Evolutionary conservation across 768 basidiomycete genomes (phyloP), one percentile per base, ranked within the genome.

Genomic region (Asterophora parasitica): DNA sequence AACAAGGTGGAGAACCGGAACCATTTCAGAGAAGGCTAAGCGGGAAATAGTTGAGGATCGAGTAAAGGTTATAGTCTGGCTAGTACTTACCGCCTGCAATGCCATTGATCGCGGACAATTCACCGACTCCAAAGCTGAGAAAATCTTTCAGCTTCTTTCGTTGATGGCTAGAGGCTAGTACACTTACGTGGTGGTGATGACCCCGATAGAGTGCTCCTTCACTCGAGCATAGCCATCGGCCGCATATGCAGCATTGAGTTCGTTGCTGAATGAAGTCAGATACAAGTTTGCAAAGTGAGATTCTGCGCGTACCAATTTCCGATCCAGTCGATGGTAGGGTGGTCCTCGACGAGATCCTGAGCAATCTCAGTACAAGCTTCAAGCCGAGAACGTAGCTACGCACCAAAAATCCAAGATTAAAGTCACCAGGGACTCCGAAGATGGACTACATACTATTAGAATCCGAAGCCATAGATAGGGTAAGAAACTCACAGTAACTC

Each of bases 191-290:
- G 93, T 95, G 27, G 78, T 65, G 4, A 92, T 65, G 7, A 82
- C 88, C 42, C 88, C 88, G 40, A 91, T 67, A 55, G 79, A 74
- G 39, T 74, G 69, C 42, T 83, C 79, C 55, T 92, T 94, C 44
- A 93, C 82, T 48, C 94, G 79, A 15, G 93, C 90, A 64, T 95
- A 95, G 9, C 93, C 93, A 59, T 94, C 92, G 0, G 90, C 90
- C 12, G 93, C 93, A 64, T 96, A 96, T 0, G 89, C 76, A 0
- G 90, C 87, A 54, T 93, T 90, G 39, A 93, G 73, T 61, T 92
- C 87, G 51, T 91, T 90, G 55, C 88, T 88, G 49, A 0, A 33
- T 12, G n/a, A 20, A 16, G 37, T 47, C 23, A 51, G 31, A 10
- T 33, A 31, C 23, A n/a, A 13, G 17, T 23, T 13, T 20, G 12